These are phyloP conservation scores for Lodderomyces elongisporus DNA, from an alignment of 1,139 yeast species.

Conservation along the genomic window DNA sequence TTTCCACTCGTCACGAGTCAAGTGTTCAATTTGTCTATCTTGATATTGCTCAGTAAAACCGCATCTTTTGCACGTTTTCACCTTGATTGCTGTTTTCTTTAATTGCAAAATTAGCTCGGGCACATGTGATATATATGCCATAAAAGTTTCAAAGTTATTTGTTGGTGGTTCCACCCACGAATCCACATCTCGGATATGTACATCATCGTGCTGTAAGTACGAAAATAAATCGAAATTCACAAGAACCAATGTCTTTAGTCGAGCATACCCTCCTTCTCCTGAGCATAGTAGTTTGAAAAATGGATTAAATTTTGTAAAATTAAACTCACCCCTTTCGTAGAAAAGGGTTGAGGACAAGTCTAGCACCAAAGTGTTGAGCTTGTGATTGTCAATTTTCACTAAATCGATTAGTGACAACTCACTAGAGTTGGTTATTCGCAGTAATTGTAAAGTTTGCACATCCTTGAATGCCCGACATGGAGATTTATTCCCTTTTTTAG, in stretches of 20 bases:
- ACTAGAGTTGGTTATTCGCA: conserved; percentile 32
- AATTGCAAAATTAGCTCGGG: conserved; percentile 23
- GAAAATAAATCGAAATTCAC: conserved; percentile 33
- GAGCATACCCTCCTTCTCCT: conserved; percentile 30
- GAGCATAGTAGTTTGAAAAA: conserved; percentile 42
- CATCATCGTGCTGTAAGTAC: conserved; percentile 18
- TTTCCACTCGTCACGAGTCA: conserved; percentile 26
- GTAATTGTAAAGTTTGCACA: conserved; percentile 31
- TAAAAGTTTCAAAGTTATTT: conserved; percentile 27
- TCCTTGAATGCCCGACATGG: conserved; percentile 26
- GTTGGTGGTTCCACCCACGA: conserved; percentile 19
- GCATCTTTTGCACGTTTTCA: conserved; percentile 32
- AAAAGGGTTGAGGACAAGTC: conserved; percentile 50
- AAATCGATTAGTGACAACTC: conserved; percentile 50
- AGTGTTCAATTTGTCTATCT: conserved; percentile 14
- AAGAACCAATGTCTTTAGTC: conserved; percentile 22
- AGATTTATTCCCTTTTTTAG: conserved; percentile 12
- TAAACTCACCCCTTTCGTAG: conserved; percentile 26
- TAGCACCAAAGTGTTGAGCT: conserved; percentile 31
- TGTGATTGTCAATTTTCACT: conserved; percentile 18
- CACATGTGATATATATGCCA: conserved; percentile 24
- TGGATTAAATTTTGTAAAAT: conserved; percentile 34
- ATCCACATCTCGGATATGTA: conserved; percentile 12
- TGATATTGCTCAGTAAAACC: conserved; percentile 22
- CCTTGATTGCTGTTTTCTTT: conserved; percentile 17